phyloP scores from a whole-genome alignment of 129 eudicot genomes.

The Scalesia atractyloides region DNA sequence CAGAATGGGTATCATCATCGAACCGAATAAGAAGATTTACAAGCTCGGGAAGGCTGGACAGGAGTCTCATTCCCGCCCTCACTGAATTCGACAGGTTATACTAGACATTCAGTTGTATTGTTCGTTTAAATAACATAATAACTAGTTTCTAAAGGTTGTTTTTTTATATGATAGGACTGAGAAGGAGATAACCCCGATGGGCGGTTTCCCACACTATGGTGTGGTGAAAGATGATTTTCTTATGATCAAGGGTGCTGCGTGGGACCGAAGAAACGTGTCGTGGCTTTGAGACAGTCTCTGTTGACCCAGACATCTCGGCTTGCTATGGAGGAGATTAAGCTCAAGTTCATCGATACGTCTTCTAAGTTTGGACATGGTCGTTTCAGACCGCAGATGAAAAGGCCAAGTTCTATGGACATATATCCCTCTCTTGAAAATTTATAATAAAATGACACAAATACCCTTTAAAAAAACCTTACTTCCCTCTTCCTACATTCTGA shows the following conservation, averaged over 20 bases:
- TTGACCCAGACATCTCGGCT: constrained; percentile 60
- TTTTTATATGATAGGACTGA: constrained; percentile 48
- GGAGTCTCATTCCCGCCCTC: constrained; percentile 53
- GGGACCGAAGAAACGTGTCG: constrained; percentile 72
- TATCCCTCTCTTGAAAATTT: too few relatives aligned
- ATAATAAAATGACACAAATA: too few relatives aligned
- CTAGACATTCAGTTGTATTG: background rate
- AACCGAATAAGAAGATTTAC: constrained; percentile 66
- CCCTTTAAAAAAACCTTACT: too few relatives aligned
- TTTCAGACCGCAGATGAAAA: constrained; percentile 61
- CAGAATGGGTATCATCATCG: constrained; percentile 68
- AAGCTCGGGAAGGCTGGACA: constrained; percentile 60
- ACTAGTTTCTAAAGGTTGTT: background rate
- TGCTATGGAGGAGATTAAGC: constrained; percentile 65
- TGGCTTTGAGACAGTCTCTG: constrained; percentile 59
- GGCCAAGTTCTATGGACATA: constrained; percentile 49
- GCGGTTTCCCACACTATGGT: constrained; percentile 69
- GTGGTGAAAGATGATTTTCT: constrained; percentile 63
- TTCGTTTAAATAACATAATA: background rate
- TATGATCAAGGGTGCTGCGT: constrained; percentile 71
- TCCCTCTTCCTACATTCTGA: too few relatives aligned
- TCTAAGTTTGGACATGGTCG: constrained; percentile 67
- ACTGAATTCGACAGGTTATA: constrained; percentile 59
- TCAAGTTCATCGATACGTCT: constrained; percentile 63
- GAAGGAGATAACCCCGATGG: constrained; percentile 70